phyloP scores from a whole-genome alignment of 78 protist species.

The Diacronema lutheri region DNA sequence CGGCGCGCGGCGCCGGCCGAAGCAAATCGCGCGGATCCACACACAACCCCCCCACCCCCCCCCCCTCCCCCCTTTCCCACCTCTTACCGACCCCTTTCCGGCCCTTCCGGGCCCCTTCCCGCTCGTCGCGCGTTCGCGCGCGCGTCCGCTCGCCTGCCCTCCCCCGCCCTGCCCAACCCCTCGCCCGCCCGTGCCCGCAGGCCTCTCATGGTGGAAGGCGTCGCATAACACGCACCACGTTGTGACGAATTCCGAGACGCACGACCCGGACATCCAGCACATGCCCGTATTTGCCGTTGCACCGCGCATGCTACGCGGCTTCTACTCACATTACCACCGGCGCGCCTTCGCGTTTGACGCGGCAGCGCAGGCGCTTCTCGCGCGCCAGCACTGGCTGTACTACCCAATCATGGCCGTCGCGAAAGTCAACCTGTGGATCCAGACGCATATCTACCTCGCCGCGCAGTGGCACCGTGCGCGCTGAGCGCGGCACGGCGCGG shows the following conservation, averaged over 20 bases:
- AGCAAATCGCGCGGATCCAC: no score
- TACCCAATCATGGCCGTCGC: conserved; percentile 46
- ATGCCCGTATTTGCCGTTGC: conserved; percentile 42
- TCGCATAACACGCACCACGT: conserved; percentile 57
- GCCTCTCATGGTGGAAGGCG: conserved; percentile 34
- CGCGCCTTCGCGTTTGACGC: not conserved
- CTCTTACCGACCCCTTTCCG: no score
- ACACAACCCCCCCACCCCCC: no score
- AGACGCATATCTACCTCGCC: not conserved
- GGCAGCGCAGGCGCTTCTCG: not conserved
- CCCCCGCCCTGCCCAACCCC: no score
- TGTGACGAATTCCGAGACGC: conserved; percentile 27
- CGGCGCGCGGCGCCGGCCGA: no score
- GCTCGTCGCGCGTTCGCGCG: no score
- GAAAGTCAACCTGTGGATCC: conserved; percentile 39
- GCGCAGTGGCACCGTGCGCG: not conserved
- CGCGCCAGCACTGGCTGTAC: conserved; percentile 36
- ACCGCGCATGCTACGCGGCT: not conserved
- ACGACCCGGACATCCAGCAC: conserved; percentile 56
- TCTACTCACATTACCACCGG: not conserved
- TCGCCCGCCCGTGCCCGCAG: no score
- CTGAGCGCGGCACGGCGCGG: no score
- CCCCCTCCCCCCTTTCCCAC: no score
- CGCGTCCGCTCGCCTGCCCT: no score
- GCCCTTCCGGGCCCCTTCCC: no score